Evolutionary conservation across 306 rosid genomes (phyloP), one percentile per base, ranked within the genome.

Genomic region (Corylus americana): DNA sequence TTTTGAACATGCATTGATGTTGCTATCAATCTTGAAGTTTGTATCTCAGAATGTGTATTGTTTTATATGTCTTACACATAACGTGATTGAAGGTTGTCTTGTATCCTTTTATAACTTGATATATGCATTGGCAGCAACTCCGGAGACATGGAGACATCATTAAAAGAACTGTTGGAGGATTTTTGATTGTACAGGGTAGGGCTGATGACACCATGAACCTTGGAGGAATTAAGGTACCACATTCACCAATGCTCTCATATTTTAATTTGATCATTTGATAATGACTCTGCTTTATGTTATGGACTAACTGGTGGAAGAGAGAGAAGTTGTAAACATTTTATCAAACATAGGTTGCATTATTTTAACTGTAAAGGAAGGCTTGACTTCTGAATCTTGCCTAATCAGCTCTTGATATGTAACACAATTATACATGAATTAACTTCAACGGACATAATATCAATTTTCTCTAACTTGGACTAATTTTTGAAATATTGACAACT

Each of bases 151-250:
- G 98, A 84, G 98, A 94, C 81, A 85, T 92, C 73, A 18, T 94
- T 77, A 91, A 78, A 77, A 86, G 93, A 89, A 88, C 86, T 1
- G 88, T 78, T 39, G 95, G 90, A 59, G 97, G 98, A 70, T 91
- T 83, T 79, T 74, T 83, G 37, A 44, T 80, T 22, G 95, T 92
- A 39, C 97, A 94, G 71, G 98, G 98, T 29, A 87, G 98, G 86
- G 94, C 97, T 39, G 97, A 94, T 79, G 98, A 92, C 86, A 94
- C 98, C 57, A 94, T 94, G 98, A 94, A 89, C 84, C 93, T 92
- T 59, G 97, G 98, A 55, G 98, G 98, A 78, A 94, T 94, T 77
- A 94, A 92, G 97, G 97, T 94, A 82, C 66, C 57, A 22, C 53
- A 53, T 76, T 69, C n/a, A 25, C n/a, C 70, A 49, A 67, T 29